Evolutionary conservation across 2,329 filamentous ascomycete species (phyloP), one percentile per base, ranked within the genome.

Genomic region (Colletotrichum gloeosporioides): DNA sequence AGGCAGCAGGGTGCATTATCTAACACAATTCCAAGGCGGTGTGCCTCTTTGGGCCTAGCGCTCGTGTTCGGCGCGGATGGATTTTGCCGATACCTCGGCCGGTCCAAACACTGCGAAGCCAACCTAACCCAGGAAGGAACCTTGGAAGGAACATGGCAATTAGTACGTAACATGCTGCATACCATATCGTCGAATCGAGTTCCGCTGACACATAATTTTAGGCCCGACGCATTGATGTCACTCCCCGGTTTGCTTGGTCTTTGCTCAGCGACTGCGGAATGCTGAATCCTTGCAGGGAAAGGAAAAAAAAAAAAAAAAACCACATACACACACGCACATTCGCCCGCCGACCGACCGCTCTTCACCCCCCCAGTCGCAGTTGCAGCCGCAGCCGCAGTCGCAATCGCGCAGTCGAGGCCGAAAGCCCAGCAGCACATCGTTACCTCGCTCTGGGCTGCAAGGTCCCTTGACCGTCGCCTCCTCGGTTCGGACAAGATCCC

Each of bases 211-310:
- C 64, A 76, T 49, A 53, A 73, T 55, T 36, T 69, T 69, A 32
- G 70, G 29, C 57, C 70, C 32, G 61, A n/a, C 70, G 74, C 74
- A 69, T 73, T 76, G 74, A 76, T 76, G 74, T 69, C 69, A 73
- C 29, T 65, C 57, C 10, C 39, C n/a, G 64, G 27, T 39, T 53
- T 53, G 44, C 44, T 53, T 53, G 44, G 44, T 53, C 44, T 53
- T 53, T 53, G 44, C 36, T 49, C 22, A 66, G 63, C 63, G 63
- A 66, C 36, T 36, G 34, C 63, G 63, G 63, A 66, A 53, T 66
- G 63, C 22, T 53, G 31, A 53, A 66, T 66, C 63, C 63, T 66
- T 66, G 63, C 63, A 53, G 63, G 13, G 15, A 66, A 22, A 74
- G 16, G 49, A 64, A 49, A 53, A 67, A 69, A 76, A 69, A 73